These are phyloP conservation scores for Pestalotiopsis fici DNA, from an alignment of 2,329 filamentous ascomycete genomes.

Conservation along the genomic window DNA sequence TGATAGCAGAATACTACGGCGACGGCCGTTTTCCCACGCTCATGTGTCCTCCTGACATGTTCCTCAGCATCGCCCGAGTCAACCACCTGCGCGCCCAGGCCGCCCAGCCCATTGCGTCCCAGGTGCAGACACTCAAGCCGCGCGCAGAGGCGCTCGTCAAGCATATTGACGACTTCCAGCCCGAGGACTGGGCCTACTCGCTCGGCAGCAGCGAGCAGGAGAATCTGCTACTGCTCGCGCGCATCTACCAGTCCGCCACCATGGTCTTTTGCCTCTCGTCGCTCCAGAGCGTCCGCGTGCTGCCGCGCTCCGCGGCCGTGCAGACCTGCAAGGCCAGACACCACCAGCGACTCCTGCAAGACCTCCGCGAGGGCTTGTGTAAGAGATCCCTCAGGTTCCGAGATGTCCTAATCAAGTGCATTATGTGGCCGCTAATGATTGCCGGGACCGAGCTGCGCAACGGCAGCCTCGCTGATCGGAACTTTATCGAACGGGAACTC, in stretches of 20 bases:
- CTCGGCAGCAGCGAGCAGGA: conserved; percentile 12
- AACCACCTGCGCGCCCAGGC: conserved; percentile 27
- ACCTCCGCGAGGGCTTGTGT: conserved; percentile 7
- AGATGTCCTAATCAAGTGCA: conserved; percentile 18
- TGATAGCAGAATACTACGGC: conserved; percentile 21
- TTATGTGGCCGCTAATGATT: conserved; percentile 34
- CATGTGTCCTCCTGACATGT: conserved; percentile 24
- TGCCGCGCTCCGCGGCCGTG: conserved; percentile 15
- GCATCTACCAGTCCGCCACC: conserved; percentile 30
- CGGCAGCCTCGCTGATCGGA: conserved; percentile 20
- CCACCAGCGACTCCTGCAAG: conserved; percentile 19
- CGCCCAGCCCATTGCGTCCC: background rate
- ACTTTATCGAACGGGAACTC: conserved; percentile 26
- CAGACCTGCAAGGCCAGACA: conserved; percentile 9
- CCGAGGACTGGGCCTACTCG: conserved; percentile 26
- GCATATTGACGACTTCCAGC: conserved; percentile 27
- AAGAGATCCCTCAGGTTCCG: background rate
- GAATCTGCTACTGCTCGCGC: conserved; percentile 29
- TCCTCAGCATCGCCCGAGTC: conserved; percentile 27
- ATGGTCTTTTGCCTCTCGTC: conserved; percentile 26
- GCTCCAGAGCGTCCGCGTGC: conserved; percentile 26
- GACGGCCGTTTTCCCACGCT: conserved; percentile 18
- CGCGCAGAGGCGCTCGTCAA: conserved; percentile 20
- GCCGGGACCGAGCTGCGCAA: conserved; percentile 28
- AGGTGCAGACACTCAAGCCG: background rate